Conservation (phyloP, 148 eudicot species). For the Beta vulgaris region DNA sequence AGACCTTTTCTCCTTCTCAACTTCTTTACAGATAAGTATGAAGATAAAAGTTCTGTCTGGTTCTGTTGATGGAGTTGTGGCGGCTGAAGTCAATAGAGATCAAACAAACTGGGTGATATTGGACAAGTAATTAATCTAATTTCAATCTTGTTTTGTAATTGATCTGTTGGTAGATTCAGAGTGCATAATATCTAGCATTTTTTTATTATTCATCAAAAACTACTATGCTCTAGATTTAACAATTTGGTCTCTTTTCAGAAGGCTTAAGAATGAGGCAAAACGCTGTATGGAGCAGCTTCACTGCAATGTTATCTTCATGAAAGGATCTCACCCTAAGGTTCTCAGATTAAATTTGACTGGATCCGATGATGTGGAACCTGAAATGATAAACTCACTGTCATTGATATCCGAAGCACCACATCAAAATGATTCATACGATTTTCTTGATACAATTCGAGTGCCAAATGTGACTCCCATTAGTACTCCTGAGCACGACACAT, state of each 20-base stretch:
- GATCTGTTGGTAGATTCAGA: background rate
- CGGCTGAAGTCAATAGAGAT: constrained; percentile 64
- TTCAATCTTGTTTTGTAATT: background rate
- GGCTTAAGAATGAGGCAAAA: constrained; percentile 57
- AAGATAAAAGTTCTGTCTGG: constrained; percentile 63
- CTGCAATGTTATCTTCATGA: constrained; percentile 76
- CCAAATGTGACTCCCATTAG: constrained; percentile 79
- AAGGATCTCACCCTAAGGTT: constrained; percentile 60
- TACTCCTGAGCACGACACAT: constrained; percentile 57
- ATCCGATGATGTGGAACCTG: constrained; percentile 39
- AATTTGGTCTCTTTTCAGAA: constrained; percentile 33
- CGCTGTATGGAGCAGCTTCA: constrained; percentile 68
- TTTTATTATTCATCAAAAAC: background rate
- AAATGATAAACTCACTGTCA: constrained; percentile 24
- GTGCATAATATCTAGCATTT: background rate
- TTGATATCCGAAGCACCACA: constrained; percentile 19
- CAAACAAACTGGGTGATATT: constrained; percentile 67
- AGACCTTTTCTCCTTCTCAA: constrained; percentile 6
- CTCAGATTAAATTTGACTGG: constrained; percentile 64
- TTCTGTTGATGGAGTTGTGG: constrained; percentile 53
- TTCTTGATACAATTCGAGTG: constrained; percentile 37
- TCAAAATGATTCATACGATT: constrained; percentile 26
- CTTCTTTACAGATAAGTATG: constrained; percentile 52
- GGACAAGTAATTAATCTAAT: constrained; percentile 55
- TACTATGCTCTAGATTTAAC: background rate